Percentiles rank a stretch among this genome's conserved stretches.
Conservation (phyloP, 768 basidiomycete species). For the Auricularia sp. region DNA sequence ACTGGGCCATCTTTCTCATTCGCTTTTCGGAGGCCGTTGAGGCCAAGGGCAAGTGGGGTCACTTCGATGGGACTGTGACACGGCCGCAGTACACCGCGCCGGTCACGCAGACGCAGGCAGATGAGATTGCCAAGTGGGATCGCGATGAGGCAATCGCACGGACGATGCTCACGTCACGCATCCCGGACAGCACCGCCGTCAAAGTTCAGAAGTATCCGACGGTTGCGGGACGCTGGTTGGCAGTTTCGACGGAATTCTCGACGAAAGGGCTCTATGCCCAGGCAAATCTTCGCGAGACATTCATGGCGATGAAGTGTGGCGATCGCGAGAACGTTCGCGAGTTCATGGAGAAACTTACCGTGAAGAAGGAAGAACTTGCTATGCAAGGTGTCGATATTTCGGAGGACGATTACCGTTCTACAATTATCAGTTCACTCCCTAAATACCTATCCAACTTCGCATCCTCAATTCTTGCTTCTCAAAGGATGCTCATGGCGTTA, state of each 20-base stretch:
- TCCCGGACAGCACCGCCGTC: constrained; percentile 23
- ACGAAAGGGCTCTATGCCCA: not conserved
- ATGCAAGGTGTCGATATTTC: not conserved
- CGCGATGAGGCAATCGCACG: constrained; percentile 44
- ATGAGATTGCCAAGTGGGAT: constrained; percentile 29
- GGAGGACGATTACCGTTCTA: not conserved
- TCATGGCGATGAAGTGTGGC: not conserved
- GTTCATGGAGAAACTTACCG: not conserved
- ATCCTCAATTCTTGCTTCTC: not conserved
- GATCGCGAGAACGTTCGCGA: not conserved
- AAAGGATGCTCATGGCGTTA: no score
- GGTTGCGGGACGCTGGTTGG: constrained; percentile 22
- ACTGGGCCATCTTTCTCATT: constrained; percentile 23
- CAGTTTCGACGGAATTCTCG: constrained; percentile 23
- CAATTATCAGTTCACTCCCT: not conserved
- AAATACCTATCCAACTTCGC: not conserved
- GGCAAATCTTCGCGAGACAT: not conserved
- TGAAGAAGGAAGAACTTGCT: not conserved
- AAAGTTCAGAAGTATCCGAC: constrained; percentile 14
- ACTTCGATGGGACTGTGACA: constrained; percentile 17
- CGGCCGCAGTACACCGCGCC: constrained; percentile 4
- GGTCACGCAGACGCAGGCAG: not conserved
- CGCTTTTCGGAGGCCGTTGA: constrained; percentile 20
- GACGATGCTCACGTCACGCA: constrained; percentile 24
- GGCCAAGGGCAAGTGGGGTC: constrained; percentile 21